phyloP scores from a whole-genome alignment of 495 filamentous ascomycete species.

The Talaromyces thailandensis region DNA sequence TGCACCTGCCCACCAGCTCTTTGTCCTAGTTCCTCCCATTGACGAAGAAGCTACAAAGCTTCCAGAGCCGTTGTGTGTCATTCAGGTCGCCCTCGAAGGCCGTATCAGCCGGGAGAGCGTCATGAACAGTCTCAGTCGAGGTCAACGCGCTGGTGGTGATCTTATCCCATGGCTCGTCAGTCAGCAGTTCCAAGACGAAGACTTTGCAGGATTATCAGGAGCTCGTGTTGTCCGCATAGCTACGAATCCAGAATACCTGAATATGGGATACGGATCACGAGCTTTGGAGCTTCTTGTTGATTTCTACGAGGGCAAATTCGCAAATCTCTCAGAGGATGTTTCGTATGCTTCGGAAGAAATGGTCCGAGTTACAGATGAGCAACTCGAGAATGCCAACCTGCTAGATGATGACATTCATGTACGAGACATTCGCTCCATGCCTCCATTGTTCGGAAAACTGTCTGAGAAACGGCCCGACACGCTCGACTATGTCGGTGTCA shows the following conservation, averaged over 20 bases:
- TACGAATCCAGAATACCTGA: conserved; percentile 88
- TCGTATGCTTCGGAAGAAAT: conserved; percentile 45
- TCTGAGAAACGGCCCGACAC: conserved; percentile 70
- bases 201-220: conserved; percentile 88
- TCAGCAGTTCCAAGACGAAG: conserved; percentile 97
- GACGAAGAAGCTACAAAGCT: conserved; percentile 66
- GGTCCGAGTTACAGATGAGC: conserved; percentile 73
- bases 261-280: conserved; percentile 89
- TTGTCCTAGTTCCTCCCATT: conserved; percentile 85
- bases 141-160: conserved; percentile 85
- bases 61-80: conserved; percentile 88
- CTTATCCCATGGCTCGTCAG: conserved; percentile 97
- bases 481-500: conserved; percentile 91
- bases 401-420: conserved; percentile 82
- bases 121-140: conserved; percentile 76
- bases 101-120: conserved; percentile 90
- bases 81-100: conserved; percentile 92
- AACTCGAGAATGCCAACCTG: conserved; percentile 69
- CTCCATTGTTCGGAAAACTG: conserved; percentile 84
- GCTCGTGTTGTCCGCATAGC: conserved; percentile 92
- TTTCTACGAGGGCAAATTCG: conserved; percentile 93
- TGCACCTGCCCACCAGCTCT: conserved; percentile 93
- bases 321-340: conserved; percentile 62
- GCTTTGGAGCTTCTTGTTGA: conserved; percentile 78
- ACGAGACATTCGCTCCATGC: conserved; percentile 83